These are phyloP conservation scores for Sugiyamaella smithiae DNA, from an alignment of 805 yeast genomes.

Conservation along the genomic window DNA sequence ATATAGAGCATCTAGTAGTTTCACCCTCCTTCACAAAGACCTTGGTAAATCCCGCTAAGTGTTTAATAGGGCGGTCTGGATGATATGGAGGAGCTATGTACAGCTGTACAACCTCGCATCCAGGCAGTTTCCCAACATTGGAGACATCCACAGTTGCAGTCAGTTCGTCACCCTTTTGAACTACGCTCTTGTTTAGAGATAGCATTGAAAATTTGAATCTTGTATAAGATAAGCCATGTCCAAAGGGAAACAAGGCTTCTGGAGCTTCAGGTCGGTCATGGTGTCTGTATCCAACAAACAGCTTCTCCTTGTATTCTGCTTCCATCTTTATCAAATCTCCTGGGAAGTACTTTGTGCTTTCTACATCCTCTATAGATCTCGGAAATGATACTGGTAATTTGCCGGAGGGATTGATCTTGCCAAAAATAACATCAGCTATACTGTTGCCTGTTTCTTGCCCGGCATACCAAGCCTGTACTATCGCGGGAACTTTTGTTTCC, in stretches of 20 bases:
- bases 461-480: constrained; percentile 56
- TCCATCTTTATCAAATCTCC: constrained; percentile 42
- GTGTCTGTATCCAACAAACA: constrained; percentile 59
- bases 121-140: constrained; percentile 48
- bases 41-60: constrained; percentile 56
- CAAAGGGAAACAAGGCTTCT: constrained; percentile 56
- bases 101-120: constrained; percentile 55
- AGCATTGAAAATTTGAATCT: constrained; percentile 44
- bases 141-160: constrained; percentile 41
- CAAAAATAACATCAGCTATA: constrained; percentile 56
- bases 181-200: constrained; percentile 6
- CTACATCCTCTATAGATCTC: constrained; percentile 45
- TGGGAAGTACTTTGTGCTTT: constrained; percentile 30
- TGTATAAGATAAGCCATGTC: constrained; percentile 60
- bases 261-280: constrained; percentile 48
- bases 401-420: constrained; percentile 56
- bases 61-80: constrained; percentile 52
- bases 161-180: constrained; percentile 35
- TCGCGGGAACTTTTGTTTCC: constrained; percentile 40
- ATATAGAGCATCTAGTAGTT: constrained; percentile 37
- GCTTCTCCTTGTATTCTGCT: constrained; percentile 61
- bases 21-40: constrained; percentile 46
- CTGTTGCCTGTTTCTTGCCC: constrained; percentile 58
- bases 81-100: constrained; percentile 41
- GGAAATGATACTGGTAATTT: constrained; percentile 55